phyloP scores from a whole-genome alignment of 164 flowering plant species.

The Stephania japonica region DNA sequence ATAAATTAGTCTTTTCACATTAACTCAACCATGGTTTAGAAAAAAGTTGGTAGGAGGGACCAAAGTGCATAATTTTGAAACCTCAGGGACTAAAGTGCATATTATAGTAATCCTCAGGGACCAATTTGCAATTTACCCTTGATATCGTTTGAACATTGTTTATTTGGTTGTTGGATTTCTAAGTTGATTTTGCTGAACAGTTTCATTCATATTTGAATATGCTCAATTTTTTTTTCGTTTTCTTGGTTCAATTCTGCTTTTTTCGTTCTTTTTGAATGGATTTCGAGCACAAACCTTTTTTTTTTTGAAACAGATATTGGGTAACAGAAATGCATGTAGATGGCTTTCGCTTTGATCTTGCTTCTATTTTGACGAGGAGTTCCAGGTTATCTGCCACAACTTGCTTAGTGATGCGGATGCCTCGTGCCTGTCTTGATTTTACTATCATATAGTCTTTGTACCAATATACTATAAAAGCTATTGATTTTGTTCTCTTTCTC shows the following conservation, averaged over 20 bases:
- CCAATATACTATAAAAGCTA: not conserved
- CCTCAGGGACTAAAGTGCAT: no score
- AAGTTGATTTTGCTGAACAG: no score
- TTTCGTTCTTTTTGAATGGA: not conserved
- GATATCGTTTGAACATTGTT: not conserved
- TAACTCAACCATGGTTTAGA: no score
- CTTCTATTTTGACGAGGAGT: conserved; percentile 87
- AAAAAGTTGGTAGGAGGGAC: no score
- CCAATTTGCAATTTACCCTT: no score
- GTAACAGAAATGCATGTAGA: conserved; percentile 93
- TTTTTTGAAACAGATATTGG: conserved; percentile 69
- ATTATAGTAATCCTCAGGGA: no score
- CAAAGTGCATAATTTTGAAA: no score
- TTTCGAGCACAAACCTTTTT: conserved; percentile 8
- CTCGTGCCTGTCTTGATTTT: not conserved
- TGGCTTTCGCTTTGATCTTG: conserved; percentile 99
- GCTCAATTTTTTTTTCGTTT: not conserved
- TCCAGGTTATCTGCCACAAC: conserved; percentile 54
- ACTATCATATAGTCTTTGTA: not conserved
- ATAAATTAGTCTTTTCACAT: no score
- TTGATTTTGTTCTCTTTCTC: conserved; percentile 8
- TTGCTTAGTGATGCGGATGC: conserved; percentile 1
- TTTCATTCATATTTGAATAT: no score
- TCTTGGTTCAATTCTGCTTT: not conserved
- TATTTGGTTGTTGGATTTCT: no score